Base-by-base conservation (phyloP, 1,284 basidiomycete species). In the Wolfiporia cocos region DNA sequence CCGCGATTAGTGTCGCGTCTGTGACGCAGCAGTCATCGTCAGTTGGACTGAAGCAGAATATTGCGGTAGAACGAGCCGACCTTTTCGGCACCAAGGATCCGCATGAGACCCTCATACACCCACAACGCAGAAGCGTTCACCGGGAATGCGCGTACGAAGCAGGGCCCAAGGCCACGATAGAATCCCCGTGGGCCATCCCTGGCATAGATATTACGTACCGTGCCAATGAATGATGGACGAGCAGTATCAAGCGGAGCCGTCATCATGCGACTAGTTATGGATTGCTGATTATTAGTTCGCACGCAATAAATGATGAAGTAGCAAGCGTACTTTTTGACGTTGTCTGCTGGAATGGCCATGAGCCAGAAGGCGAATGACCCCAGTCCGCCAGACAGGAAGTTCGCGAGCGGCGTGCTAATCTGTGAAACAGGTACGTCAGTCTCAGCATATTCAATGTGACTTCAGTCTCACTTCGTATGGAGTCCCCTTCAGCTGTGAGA, bases 281-380 rank as follows among this genome's bases (percentile, higher is more conserved):
- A 34, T 30, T 19, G 5, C 10, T 7, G 5, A 32, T 28, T 28
- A 37, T 34, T 14, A 4, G 20, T 4, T n/a, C 36, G 37, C 20
- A 4, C 21, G 35, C 9, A 24, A 14, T 36, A 41, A 42, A 35
- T 43, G 41, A 31, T 37, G 26, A 15, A 46, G 41, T 35, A 40
- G 42, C 39, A 19, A 37, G 57, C 66, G 50, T 54, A 84, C 83
- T 85, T 86, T 63, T 90, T 90, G 47, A 87, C 67, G 53, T 84
- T 85, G 60, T 91, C 87, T 21, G 81, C 76, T 1, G 86, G 83
- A 37, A 87, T 86, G 15, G 76, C 83, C 64, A 81, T 76, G 15
- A 73, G 64, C 81, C 81, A 84, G 59, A 73, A 84, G 10, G 66
- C 68, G 52, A 82, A 78, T 7, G 78, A 73, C 19, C 65, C 75